phyloP scores from a whole-genome alignment of 1,139 yeast species.

The Tardiomyces depauwii region DNA sequence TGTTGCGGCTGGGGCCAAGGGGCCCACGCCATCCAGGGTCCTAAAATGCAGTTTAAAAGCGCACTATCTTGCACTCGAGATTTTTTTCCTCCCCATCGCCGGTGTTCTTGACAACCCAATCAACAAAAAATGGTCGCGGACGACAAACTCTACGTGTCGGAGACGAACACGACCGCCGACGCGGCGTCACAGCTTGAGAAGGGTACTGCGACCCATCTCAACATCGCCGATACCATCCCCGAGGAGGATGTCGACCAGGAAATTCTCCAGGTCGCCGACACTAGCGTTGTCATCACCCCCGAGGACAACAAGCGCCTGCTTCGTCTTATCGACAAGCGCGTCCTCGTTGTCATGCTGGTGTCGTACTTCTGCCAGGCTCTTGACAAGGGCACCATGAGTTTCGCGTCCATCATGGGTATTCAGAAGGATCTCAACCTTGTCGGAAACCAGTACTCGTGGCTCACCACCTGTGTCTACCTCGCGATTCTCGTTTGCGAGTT shows the following conservation, averaged over 20 bases:
- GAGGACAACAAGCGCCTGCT: not conserved
- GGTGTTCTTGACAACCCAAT: no score
- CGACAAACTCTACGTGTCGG: not conserved
- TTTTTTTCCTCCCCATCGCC: no score
- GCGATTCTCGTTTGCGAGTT: conserved; percentile 36
- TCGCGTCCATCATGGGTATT: conserved; percentile 36
- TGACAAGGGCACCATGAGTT: conserved; percentile 33
- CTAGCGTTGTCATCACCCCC: not conserved
- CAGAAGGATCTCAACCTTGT: conserved; percentile 25
- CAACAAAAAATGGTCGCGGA: not conserved
- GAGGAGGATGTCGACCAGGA: not conserved
- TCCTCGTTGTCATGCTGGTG: not conserved
- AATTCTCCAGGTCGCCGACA: not conserved
- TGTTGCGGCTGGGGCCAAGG: no score
- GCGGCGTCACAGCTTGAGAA: not conserved
- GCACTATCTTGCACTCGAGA: no score
- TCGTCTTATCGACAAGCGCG: not conserved
- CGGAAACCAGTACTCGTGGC: conserved; percentile 38
- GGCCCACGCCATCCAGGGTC: no score
- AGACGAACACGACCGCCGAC: not conserved
- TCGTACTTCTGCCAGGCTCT: conserved; percentile 1
- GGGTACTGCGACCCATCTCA: not conserved
- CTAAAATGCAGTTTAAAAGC: no score
- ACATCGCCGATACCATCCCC: not conserved
- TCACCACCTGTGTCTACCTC: conserved; percentile 34